Evolutionary conservation across 1,284 basidiomycete species (phyloP), one percentile per base, ranked within the genome.

Genomic region (Boletus holoroseus): DNA sequence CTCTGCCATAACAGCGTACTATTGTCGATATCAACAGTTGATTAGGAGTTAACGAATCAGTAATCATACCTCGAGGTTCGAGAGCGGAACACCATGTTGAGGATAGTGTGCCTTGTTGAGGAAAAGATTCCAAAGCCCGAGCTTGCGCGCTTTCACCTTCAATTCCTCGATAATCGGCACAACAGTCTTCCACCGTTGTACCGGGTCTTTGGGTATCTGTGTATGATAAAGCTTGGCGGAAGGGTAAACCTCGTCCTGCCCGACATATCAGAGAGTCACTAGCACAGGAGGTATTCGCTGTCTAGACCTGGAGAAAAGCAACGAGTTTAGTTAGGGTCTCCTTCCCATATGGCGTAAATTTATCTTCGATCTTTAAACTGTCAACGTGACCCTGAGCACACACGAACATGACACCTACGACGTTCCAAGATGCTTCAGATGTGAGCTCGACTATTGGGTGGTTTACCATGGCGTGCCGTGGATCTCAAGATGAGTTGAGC

Each of bases 1-100:
- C 71, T 99, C 95, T 36, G 94, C 94, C 84, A 98, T 95, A 36
- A 97, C 87, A 42, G 90, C 92, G 70, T 99, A 99, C 88, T 94
- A 59, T 36, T 6, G 7, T 44, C 16, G 11, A 8, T 22, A 26
- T 64, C 26, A 54, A 34, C 16, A 9, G 20, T 35, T 18, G 16
- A 39, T 20, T 38, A 20, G 28, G 12, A 34, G 30, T 22, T 27
- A 20, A 44, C 20, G n/a, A 44, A 18, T 30, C 28, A 31, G 41
- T 30, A 20, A 22, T 40, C 76, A 40, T 56, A 91, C 91, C 77
- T 98, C 94, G 49, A 99, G 77, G 71, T 98, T 98, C 26, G 85
- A 87, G 58, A 98, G 74, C 13, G 88, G 85, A n/a, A 91, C 85
- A 46, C 95, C 94, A 62, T 82, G 77, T 58, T 88, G 78, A 26